Percentiles rank a stretch among this genome's conserved stretches.
These are phyloP conservation scores for Byssothecium circinans DNA, from an alignment of 2,329 filamentous ascomycete species.

Conservation along the genomic window DNA sequence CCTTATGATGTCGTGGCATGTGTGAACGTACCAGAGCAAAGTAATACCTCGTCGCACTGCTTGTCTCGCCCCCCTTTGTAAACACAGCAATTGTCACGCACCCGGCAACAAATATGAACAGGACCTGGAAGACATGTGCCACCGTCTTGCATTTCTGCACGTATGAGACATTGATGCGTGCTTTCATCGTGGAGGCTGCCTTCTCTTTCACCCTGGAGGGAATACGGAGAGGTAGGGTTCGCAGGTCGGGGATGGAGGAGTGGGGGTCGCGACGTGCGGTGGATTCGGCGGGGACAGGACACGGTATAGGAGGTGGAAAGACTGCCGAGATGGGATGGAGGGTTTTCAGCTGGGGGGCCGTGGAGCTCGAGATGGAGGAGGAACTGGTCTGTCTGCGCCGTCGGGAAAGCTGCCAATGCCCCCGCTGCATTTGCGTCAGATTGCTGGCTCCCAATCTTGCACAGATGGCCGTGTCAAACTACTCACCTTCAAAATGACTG, in stretches of 20 bases:
- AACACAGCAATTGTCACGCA: constrained; percentile 61
- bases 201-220: background rate
- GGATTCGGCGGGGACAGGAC: background rate
- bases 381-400: background rate
- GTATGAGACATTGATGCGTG: constrained; percentile 47
- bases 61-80: constrained; percentile 56
- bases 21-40: constrained; percentile 57
- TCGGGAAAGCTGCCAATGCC: background rate
- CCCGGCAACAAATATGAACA: constrained; percentile 61
- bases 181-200: constrained; percentile 33
- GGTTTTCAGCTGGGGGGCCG: too few relatives aligned
- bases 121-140: constrained; percentile 56
- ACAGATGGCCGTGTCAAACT: too few relatives aligned
- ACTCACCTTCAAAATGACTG: too few relatives aligned
- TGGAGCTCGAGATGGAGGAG: too few relatives aligned
- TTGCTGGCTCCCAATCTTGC: background rate
- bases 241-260: background rate
- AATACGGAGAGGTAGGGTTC: background rate
- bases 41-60: constrained; percentile 59
- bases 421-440: background rate
- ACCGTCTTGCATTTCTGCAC: constrained; percentile 59
- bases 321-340: too few relatives aligned
- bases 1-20: background rate
- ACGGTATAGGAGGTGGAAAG: background rate
- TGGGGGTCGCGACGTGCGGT: background rate